A percentile compares a stretch with the other conserved stretches of the same genome.
Evolutionary conservation across 208 protist species (phyloP).

Genomic region (Crithidia fasciculata): DNA sequence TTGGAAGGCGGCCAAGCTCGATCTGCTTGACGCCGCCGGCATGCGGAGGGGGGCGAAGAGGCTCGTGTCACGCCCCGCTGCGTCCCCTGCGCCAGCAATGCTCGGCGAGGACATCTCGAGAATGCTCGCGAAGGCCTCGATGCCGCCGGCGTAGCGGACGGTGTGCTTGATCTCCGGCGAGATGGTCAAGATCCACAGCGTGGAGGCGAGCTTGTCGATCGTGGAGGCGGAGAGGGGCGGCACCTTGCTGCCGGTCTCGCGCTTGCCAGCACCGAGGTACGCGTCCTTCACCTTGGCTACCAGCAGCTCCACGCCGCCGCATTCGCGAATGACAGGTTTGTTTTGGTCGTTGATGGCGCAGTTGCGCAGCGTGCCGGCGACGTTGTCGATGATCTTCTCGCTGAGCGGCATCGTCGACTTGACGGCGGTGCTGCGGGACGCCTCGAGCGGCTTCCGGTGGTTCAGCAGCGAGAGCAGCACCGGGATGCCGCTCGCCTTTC

Average conservation of each 20-base stretch:
- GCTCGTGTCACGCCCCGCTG: conserved; percentile 10
- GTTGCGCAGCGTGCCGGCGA: conserved; percentile 90
- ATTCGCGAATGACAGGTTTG: conserved; percentile 86
- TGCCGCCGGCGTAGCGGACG: conserved; percentile 74
- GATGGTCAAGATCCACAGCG: conserved; percentile 92
- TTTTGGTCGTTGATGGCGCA: conserved; percentile 94
- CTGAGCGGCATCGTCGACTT: conserved; percentile 37
- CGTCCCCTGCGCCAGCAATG: conserved; percentile 38
- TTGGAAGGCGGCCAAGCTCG: conserved; percentile 31
- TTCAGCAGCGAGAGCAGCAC: conserved; percentile 77
- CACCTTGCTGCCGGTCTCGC: neutral
- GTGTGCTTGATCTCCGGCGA: conserved; percentile 91
- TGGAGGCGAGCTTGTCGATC: conserved; percentile 90
- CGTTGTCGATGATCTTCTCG: conserved; percentile 92
- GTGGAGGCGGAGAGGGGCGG: conserved; percentile 47
- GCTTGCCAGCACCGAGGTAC: conserved; percentile 23
- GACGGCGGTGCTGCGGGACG: conserved; percentile 4
- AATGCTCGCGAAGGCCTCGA: conserved; percentile 72
- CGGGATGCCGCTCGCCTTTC: conserved; percentile 84
- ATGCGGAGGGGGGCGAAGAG: conserved; percentile 26
- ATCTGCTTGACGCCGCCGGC: conserved; percentile 17
- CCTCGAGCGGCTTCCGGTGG: conserved; percentile 41
- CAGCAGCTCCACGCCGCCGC: conserved; percentile 84
- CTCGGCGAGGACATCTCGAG: conserved; percentile 66
- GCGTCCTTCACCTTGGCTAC: conserved; percentile 66